Percentiles rank a stretch among this genome's conserved stretches.
Evolutionary conservation across 345 rosid genomes (phyloP).

Genomic region (Brassica cretica): DNA sequence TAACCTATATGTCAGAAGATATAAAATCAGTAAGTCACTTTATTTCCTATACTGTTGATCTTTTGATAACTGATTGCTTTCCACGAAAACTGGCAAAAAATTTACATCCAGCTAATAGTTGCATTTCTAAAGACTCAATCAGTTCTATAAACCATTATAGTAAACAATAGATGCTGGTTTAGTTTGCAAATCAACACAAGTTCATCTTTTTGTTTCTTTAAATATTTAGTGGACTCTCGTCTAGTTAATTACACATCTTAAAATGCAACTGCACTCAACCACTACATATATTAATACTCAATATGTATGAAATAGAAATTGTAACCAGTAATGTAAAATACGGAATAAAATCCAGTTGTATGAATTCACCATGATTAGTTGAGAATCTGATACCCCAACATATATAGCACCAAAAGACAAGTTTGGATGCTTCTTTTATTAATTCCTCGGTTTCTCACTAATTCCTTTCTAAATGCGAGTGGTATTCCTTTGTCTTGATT

Average conservation of each 20-base stretch:
- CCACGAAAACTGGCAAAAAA: not conserved
- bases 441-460: constrained; percentile 1
- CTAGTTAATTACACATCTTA: not conserved
- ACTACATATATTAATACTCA: not conserved
- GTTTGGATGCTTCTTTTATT: not conserved
- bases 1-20: not conserved
- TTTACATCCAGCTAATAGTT: not conserved
- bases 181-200: not conserved
- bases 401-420: not conserved
- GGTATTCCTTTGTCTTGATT: constrained; percentile 18
- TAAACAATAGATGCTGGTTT: not conserved
- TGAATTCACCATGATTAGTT: not conserved
- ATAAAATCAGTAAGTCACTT: not conserved
- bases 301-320: not conserved
- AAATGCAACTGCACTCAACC: not conserved
- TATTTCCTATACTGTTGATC: not conserved
- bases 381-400: constrained; percentile 28
- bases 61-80: not conserved
- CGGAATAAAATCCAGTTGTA: not conserved
- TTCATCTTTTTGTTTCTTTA: not conserved
- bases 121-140: not conserved
- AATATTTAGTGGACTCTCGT: not conserved
- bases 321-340: not conserved
- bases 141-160: not conserved
- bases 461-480: not conserved